phyloP scores from a whole-genome alignment of 768 basidiomycete genomes.

The Phlegmacium glaucopus region DNA sequence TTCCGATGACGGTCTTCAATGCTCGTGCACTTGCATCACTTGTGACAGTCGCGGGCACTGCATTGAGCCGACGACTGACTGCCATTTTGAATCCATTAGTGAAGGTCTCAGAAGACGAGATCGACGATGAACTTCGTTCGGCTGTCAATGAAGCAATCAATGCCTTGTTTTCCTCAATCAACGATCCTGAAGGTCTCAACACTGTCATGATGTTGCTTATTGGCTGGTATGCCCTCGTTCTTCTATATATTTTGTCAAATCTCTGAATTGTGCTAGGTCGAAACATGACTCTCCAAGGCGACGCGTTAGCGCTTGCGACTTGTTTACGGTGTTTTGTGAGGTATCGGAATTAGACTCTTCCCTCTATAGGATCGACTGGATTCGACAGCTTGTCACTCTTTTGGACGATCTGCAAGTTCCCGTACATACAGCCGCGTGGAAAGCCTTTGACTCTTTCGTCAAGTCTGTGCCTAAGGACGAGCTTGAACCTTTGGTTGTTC shows the following conservation, averaged over 20 bases:
- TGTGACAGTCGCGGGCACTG: constrained; percentile 90
- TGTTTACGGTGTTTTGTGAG: constrained; percentile 83
- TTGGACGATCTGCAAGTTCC: constrained; percentile 74
- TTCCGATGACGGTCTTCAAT: constrained; percentile 94
- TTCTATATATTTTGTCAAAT: background rate
- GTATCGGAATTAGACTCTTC: constrained; percentile 78
- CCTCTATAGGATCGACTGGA: constrained; percentile 91
- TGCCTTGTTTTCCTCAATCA: constrained; percentile 74
- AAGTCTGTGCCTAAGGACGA: constrained; percentile 93
- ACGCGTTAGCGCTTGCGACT: constrained; percentile 72
- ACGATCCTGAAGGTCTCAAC: constrained; percentile 85
- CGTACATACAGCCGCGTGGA: constrained; percentile 82
- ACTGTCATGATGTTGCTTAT: constrained; percentile 85
- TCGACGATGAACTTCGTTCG: constrained; percentile 62
- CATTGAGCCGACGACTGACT: constrained; percentile 79
- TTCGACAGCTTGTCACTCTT: constrained; percentile 80
- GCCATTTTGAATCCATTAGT: constrained; percentile 79
- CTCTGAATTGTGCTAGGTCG: constrained; percentile 49
- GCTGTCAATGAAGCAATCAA: constrained; percentile 76
- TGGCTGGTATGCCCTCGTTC: constrained; percentile 62
- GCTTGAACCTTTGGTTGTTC: constrained; percentile 84
- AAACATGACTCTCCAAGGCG: constrained; percentile 69
- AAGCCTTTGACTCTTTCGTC: constrained; percentile 81
- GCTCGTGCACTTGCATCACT: constrained; percentile 86
- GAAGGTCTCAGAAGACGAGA: constrained; percentile 66